Evolutionary conservation across 352 stramenopile species (phyloP), one percentile per base, ranked within the genome.

Genomic region (Pseudoperonospora humuli): DNA sequence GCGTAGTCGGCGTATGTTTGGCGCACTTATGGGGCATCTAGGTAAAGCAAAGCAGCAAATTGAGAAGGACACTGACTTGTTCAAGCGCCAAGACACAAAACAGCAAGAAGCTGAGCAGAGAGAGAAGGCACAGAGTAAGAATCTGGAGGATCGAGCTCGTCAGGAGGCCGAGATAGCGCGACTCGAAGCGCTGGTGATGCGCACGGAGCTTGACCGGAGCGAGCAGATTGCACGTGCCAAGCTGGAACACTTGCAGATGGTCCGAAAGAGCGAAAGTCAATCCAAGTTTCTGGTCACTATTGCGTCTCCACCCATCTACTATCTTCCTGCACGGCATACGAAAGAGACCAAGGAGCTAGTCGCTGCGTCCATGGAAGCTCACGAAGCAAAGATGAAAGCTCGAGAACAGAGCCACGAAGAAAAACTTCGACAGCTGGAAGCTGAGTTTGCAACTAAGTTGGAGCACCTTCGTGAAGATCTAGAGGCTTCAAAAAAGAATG

Each of bases 1-100:
- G 32, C 64, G 78, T 18, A 87, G 72, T 37, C 72, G 75, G 11
- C 75, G 78, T 34, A 84, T 91, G 76, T 91, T 91, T 59, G 79
- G 79, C 7, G 72, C 75, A 20, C 40, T 91, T 11, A 88, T 91
- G 76, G 74, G 76, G 1, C 79, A 91, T 55, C 45, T 91, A 11
- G 79, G 72, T 36, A 86, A 84, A 39, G 79, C 79, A 17, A 88
- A 91, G 48, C 57, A 71, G 34, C 76, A 78, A 45, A 81, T 91
- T 54, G 76, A 86, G 49, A 76, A 85, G 51, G 78, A 91, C 43
- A 84, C 58, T 18, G 60, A 70, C 29, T 56, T 86, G 44, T 70
- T 91, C 46, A 70, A 88, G 54, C 69, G 70, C 2, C 78, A 91
- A 44, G 76, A 67, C 19, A 80, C 69, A 7, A 75, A 77, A 35